These are phyloP conservation scores for Lentinus brumalis DNA, from an alignment of 768 basidiomycete genomes.

Conservation along the genomic window DNA sequence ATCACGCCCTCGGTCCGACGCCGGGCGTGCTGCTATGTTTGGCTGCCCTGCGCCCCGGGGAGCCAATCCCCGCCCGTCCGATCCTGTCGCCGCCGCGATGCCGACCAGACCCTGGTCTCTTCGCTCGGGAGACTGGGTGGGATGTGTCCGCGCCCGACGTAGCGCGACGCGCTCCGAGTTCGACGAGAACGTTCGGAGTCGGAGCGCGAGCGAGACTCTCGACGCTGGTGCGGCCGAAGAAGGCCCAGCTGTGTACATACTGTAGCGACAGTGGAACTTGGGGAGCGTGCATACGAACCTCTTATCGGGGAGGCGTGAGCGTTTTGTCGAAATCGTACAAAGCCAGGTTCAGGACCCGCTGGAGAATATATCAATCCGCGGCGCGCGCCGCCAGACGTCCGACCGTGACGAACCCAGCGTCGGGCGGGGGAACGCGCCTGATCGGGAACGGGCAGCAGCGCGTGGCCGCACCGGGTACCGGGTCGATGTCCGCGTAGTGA, in stretches of 20 bases:
- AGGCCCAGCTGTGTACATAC: not conserved
- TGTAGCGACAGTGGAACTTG: not conserved
- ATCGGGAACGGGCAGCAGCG: not conserved
- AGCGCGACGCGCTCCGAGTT: not conserved
- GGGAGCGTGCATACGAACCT: not conserved
- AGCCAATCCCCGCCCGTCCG: constrained; percentile 2
- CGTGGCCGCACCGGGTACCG: not conserved
- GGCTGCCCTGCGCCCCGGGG: not conserved
- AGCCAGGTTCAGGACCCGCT: not conserved
- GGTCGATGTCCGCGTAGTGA: not conserved
- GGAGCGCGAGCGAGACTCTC: too few relatives aligned
- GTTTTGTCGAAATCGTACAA: not conserved
- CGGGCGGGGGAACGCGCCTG: not conserved
- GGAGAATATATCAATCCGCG: not conserved
- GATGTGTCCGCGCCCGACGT: not conserved
- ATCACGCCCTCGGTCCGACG: constrained; percentile 2
- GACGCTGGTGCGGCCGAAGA: not conserved
- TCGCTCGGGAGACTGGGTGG: not conserved
- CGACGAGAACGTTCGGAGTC: too few relatives aligned
- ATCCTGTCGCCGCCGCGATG: constrained; percentile 1
- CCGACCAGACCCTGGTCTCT: not conserved
- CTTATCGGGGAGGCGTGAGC: not conserved
- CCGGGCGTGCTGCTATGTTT: constrained; percentile 7
- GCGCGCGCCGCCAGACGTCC: not conserved
- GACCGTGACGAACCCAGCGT: not conserved